Percentiles rank a stretch among this genome's conserved stretches.
These are phyloP conservation scores for Sporothrix brunneoviolacea DNA, from an alignment of 2,329 filamentous ascomycete species.

Conservation along the genomic window DNA sequence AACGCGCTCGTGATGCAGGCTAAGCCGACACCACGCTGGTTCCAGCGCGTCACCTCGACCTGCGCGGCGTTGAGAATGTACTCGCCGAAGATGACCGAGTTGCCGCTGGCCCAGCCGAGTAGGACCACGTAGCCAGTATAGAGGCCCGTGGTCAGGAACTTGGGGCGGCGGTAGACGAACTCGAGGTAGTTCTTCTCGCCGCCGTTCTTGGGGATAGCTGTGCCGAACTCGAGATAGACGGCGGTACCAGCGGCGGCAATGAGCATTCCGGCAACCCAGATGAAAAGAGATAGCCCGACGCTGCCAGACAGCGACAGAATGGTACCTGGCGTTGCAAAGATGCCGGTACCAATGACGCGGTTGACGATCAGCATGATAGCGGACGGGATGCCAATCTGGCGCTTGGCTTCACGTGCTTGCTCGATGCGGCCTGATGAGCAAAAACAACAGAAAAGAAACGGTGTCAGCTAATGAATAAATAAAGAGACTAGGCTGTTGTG, in stretches of 20 bases:
- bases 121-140: conserved; percentile 57
- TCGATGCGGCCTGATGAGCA: conserved; percentile 31
- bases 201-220: conserved; percentile 56
- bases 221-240: conserved; percentile 62
- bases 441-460: neutral
- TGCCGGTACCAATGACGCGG: conserved; percentile 60
- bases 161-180: conserved; percentile 54
- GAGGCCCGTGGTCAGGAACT: conserved; percentile 53
- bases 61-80: conserved; percentile 62
- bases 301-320: conserved; percentile 53
- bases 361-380: conserved; percentile 57
- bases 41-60: conserved; percentile 57
- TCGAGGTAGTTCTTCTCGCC: conserved; percentile 64
- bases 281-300: conserved; percentile 54
- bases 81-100: conserved; percentile 63
- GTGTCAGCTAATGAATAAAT: too few species aligned
- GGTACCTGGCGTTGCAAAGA: conserved; percentile 56
- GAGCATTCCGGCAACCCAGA: conserved; percentile 57
- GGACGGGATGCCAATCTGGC: conserved; percentile 49
- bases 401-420: conserved; percentile 40
- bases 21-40: conserved; percentile 60
- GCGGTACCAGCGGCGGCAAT: conserved; percentile 56
- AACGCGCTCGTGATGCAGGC: conserved; percentile 60
- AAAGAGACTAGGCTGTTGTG: too few species aligned
- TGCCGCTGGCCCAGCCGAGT: conserved; percentile 59